phyloP scores from a whole-genome alignment of 2,329 filamentous ascomycete genomes.

The Drechslerella coelobrocha region DNA sequence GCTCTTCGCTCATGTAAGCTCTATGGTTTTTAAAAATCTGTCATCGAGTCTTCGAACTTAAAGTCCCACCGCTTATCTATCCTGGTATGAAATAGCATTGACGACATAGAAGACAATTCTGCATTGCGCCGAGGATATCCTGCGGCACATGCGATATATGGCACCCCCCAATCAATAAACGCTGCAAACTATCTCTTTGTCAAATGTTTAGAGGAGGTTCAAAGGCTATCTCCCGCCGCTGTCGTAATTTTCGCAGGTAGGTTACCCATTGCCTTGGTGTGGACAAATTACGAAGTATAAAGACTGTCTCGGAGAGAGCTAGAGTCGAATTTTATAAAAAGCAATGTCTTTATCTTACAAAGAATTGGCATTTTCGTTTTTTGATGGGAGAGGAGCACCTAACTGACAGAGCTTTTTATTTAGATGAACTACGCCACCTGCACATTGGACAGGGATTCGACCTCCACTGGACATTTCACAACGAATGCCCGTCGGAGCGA shows the following conservation, averaged over 20 bases:
- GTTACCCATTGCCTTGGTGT: background rate
- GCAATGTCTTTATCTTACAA: background rate
- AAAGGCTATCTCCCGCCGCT: background rate
- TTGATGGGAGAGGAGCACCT: no score
- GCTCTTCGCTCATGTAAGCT: conserved; percentile 7
- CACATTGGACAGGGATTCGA: conserved; percentile 20
- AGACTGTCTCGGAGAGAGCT: no score
- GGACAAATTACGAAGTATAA: no score
- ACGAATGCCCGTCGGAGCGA: conserved; percentile 13
- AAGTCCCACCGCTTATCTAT: background rate
- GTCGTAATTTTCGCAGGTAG: background rate
- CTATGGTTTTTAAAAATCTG: background rate
- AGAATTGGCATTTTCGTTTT: background rate
- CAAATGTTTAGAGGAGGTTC: conserved; percentile 1
- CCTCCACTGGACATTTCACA: conserved; percentile 26
- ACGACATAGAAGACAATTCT: background rate
- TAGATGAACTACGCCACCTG: conserved; percentile 9
- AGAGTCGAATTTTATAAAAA: background rate
- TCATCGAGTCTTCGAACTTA: background rate
- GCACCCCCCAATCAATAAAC: conserved; percentile 9
- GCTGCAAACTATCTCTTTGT: conserved; percentile 18
- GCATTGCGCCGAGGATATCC: background rate
- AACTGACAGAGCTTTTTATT: background rate
- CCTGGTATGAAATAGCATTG: background rate
- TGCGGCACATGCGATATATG: background rate